Base-by-base conservation (phyloP, 306 rosid species). In the Cicer judaicum region DNA sequence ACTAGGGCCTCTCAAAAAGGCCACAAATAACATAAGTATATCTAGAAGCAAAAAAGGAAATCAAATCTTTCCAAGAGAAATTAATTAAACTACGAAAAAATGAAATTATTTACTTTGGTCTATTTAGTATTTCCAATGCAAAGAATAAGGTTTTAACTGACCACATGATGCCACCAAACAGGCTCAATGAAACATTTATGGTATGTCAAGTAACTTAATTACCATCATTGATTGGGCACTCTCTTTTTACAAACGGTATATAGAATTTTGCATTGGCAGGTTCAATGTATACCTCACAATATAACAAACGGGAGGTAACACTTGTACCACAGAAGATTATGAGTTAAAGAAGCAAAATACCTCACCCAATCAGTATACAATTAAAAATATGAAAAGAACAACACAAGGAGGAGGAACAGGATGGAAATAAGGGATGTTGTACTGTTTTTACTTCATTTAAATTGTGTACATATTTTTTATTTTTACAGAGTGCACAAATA, bases 371-470 rank as follows among this genome's bases (percentile, higher is more conserved):
- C 24, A 66, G 67, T 4, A 54, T 40, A 50, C 50, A 72, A 55
- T 16, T 55, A 24, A 57, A 64, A 78, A 55, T 24, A 48, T 42
- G 42, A 43, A 71, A 75, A 74, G 44, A 79, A 78, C 47, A 42
- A 74, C 69, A 47, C 44, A 74, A 13, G 21, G 55, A 29, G 10
- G 13, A 49, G 10, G 11, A 46, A 5, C 0, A 10, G 19, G 16
- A 41, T 43, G 29, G 55, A 76, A 50, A 42, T 8, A 43, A 73
- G 24, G 60, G 14, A 47, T 39, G 64, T 50, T 29, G n/a, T 57
- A 57, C 66, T 39, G 12, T 68, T 57, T 61, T 48, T 64, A 39
- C 56, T 80, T 62, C 14, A 50, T 74, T 78, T 68, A 47, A 57
- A 60, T 29, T 69, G 48, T 19, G 53, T 44, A 52, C 46, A 55